Evolutionary conservation across 257 asterid species (phyloP).

Genomic region (Jasminum sambac): DNA sequence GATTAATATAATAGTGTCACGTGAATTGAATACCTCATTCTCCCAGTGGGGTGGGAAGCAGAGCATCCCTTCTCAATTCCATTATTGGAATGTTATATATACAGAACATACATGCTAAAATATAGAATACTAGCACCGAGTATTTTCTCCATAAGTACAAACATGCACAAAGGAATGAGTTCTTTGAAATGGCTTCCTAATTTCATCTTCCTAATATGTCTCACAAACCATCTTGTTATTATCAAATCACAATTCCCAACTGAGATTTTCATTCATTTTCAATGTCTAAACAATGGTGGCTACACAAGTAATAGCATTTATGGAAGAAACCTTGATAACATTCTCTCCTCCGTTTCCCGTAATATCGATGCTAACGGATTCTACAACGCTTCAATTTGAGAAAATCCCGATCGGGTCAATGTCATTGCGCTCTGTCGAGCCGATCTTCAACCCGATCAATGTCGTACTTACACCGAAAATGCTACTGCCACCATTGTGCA

Average conservation of each 20-base stretch:
- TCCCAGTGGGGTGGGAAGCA: no score
- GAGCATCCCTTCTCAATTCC: no score
- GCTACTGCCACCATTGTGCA: not conserved
- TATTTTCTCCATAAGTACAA: no score
- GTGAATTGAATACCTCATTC: no score
- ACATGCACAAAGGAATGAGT: not conserved
- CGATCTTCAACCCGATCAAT: not conserved
- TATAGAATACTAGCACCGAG: no score
- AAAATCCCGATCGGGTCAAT: not conserved
- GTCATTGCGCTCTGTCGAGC: constrained; percentile 4
- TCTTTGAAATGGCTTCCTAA: constrained; percentile 3
- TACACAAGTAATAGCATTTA: not conserved
- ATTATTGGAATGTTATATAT: no score
- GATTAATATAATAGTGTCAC: no score
- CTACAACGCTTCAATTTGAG: not conserved
- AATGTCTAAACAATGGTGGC: not conserved
- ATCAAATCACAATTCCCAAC: not conserved
- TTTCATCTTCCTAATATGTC: not conserved
- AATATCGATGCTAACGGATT: constrained; percentile 2
- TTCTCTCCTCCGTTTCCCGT: not conserved
- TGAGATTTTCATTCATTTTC: not conserved
- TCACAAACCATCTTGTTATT: not conserved
- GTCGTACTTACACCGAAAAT: not conserved
- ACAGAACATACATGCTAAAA: no score
- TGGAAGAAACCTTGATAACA: not conserved